Percentiles rank a stretch among this genome's conserved stretches.
phyloP scores from a whole-genome alignment of 129 eudicot genomes.

The Erigeron canadensis region DNA sequence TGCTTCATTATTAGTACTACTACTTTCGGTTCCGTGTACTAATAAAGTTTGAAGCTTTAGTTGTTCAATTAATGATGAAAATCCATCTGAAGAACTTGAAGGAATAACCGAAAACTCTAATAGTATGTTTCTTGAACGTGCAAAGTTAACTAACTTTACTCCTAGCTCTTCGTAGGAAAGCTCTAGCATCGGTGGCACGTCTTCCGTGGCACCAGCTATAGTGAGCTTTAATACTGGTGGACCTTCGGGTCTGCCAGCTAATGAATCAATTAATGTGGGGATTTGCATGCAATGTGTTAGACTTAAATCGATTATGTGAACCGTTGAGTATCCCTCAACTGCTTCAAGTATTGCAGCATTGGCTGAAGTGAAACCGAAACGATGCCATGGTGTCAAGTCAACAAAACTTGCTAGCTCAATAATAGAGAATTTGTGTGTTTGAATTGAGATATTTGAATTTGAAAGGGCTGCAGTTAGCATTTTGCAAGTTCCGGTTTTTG shows the following conservation, averaged over 20 bases:
- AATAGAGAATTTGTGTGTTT: constrained; percentile 66
- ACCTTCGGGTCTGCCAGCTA: constrained; percentile 52
- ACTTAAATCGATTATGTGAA: constrained; percentile 81
- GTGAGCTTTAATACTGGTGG: constrained; percentile 77
- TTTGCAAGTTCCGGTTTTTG: constrained; percentile 59
- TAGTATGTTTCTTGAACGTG: constrained; percentile 59
- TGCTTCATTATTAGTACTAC: constrained; percentile 54
- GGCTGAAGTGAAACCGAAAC: constrained; percentile 91
- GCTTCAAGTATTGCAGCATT: constrained; percentile 82
- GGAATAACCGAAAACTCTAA: constrained; percentile 70
- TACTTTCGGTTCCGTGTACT: constrained; percentile 31
- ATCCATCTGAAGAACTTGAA: constrained; percentile 64
- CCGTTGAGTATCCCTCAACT: constrained; percentile 44
- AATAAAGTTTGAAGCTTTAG: constrained; percentile 46
- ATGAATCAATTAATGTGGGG: constrained; percentile 79
- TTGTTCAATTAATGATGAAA: constrained; percentile 56
- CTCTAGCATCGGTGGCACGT: constrained; percentile 70
- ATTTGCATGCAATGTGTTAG: constrained; percentile 95
- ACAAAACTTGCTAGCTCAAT: constrained; percentile 84
- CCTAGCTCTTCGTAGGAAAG: constrained; percentile 84
- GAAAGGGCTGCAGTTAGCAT: constrained; percentile 46
- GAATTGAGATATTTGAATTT: constrained; percentile 30
- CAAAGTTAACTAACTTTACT: constrained; percentile 62
- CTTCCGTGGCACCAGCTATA: constrained; percentile 61
- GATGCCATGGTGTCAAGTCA: constrained; percentile 93